Conservation (phyloP, 106 monocot species). For the Iris macrosiphon region DNA sequence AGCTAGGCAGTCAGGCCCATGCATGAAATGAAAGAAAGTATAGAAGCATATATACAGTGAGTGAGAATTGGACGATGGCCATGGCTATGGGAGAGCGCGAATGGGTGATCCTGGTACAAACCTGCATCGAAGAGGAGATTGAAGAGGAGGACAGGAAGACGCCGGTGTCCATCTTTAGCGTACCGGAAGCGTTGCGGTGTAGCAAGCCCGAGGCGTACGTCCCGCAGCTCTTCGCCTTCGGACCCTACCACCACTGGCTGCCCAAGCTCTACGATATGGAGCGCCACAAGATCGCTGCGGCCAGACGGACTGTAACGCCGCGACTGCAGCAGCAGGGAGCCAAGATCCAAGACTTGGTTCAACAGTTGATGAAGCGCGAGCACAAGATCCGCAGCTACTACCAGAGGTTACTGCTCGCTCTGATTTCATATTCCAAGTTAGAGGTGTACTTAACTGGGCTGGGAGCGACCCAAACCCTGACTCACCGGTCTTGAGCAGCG, state of each 20-base stretch:
- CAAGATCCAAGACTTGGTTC: conserved; percentile 29
- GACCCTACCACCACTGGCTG: conserved; percentile 57
- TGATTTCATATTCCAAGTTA: too few relatives aligned
- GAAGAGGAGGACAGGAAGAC: background rate
- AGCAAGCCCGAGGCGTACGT: conserved; percentile 32
- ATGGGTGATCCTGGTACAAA: too few relatives aligned
- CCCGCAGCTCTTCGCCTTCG: conserved; percentile 53
- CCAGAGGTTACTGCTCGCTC: conserved; percentile 38
- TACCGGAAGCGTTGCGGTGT: conserved; percentile 21
- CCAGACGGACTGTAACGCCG: conserved; percentile 17
- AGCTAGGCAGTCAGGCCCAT: too few relatives aligned
- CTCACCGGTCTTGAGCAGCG: too few relatives aligned
- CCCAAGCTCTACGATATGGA: conserved; percentile 57
- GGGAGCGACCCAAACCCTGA: too few relatives aligned
- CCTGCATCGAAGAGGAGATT: too few relatives aligned
- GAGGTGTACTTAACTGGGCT: too few relatives aligned
- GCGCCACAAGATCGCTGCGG: conserved; percentile 46
- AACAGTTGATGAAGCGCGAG: conserved; percentile 12
- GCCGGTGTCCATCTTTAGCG: conserved; percentile 34
- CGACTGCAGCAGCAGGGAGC: conserved; percentile 3
- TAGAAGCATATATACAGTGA: too few relatives aligned
- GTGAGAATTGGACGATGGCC: too few relatives aligned
- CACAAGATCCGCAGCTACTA: conserved; percentile 32
- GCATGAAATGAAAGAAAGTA: too few relatives aligned
- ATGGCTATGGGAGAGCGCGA: too few relatives aligned